These are phyloP conservation scores for Leavenworthia alabamica DNA, from an alignment of 345 rosid genomes.

Conservation along the genomic window DNA sequence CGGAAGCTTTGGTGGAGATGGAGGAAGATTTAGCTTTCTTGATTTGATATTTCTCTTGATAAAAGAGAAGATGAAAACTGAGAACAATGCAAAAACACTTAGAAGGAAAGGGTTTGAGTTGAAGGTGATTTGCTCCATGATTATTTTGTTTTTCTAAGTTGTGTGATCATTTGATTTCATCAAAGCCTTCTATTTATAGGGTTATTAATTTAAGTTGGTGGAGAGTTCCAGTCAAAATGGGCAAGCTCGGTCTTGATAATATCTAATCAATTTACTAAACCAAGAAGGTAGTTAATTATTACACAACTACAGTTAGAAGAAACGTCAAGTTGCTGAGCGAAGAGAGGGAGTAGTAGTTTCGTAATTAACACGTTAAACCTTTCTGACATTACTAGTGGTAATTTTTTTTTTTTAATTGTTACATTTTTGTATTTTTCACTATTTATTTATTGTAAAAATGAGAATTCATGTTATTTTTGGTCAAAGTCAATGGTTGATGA, in stretches of 20 bases:
- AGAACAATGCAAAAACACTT: not conserved
- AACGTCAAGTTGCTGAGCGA: not conserved
- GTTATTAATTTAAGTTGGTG: not conserved
- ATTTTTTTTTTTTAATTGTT: not conserved
- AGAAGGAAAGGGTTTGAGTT: not conserved
- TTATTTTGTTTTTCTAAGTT: not conserved
- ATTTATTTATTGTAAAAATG: not conserved
- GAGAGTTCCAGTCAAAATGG: not conserved
- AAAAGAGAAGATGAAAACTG: not conserved
- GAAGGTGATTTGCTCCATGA: not conserved
- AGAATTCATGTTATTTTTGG: not conserved
- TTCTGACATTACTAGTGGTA: not conserved
- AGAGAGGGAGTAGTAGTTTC: not conserved
- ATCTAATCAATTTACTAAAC: not conserved
- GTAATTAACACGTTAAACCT: not conserved
- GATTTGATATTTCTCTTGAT: not conserved
- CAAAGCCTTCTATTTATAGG: not conserved
- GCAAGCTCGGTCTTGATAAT: not conserved
- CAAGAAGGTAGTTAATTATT: not conserved
- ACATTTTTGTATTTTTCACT: not conserved
- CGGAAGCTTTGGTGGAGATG: conserved; percentile 20
- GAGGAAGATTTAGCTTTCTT: conserved; percentile 16
- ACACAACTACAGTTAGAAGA: not conserved
- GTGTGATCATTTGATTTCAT: not conserved
- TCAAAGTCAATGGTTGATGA: not conserved